Evolutionary conservation across 768 basidiomycete genomes (phyloP).

Genomic region (Tricholoma sp.): DNA sequence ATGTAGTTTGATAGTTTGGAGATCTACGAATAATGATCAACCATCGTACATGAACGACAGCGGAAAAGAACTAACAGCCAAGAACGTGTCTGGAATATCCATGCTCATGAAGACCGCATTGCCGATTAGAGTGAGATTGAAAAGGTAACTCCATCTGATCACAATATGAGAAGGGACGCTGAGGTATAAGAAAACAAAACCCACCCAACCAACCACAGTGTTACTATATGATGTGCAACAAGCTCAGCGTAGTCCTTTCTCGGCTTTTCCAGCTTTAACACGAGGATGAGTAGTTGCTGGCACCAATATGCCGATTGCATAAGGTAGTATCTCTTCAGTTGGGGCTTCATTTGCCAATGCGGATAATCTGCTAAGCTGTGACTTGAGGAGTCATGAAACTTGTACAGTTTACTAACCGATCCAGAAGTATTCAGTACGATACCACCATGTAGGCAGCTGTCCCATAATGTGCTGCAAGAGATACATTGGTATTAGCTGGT

Average conservation of each 20-base stretch:
- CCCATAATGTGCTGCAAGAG: slow-evolving; percentile 70
- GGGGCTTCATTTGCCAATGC: slow-evolving; percentile 79
- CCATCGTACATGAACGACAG: background rate
- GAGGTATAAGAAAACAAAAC: slow-evolving; percentile 11
- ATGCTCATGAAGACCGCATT: slow-evolving; percentile 93
- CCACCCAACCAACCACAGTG: slow-evolving; percentile 90
- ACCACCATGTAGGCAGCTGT: slow-evolving; percentile 82
- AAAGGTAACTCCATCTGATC: slow-evolving; percentile 74
- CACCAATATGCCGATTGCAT: slow-evolving; percentile 93
- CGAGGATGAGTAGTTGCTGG: slow-evolving; percentile 87
- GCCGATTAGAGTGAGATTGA: slow-evolving; percentile 84
- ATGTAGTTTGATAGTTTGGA: slow-evolving; percentile 90
- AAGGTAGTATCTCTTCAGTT: slow-evolving; percentile 90
- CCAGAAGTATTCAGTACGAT: slow-evolving; percentile 81
- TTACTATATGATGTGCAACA: slow-evolving; percentile 87
- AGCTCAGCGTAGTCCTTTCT: slow-evolving; percentile 88
- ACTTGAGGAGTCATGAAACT: background rate
- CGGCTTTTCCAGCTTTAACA: slow-evolving; percentile 88
- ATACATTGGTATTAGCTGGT: slow-evolving; percentile 1
- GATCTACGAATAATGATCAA: slow-evolving; percentile 38
- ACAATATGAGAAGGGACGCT: slow-evolving; percentile 2
- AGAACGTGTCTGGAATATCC: slow-evolving; percentile 92
- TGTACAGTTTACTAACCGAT: slow-evolving; percentile 40
- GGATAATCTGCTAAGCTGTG: slow-evolving; percentile 65
- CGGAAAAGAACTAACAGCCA: slow-evolving; percentile 57